These are phyloP conservation scores for Alternaria triticimaculans DNA, from an alignment of 2,329 filamentous ascomycete species.

Conservation along the genomic window DNA sequence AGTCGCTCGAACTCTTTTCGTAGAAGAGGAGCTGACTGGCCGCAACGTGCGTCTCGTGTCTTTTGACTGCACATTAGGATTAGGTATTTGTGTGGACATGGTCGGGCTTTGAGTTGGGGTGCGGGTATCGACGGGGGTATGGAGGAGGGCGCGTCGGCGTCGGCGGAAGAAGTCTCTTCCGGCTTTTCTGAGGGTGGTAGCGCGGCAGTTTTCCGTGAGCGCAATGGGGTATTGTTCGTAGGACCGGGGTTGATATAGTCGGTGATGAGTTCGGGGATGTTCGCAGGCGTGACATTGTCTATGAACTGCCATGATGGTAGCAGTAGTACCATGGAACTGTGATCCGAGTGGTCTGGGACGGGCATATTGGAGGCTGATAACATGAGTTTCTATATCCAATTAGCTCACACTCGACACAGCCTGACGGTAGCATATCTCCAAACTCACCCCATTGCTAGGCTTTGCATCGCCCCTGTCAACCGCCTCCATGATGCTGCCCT, in stretches of 20 bases:
- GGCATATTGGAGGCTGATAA: conserved; percentile 92
- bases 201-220: conserved; percentile 17
- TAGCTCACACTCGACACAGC: neutral
- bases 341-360: conserved; percentile 70
- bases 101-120: conserved; percentile 60
- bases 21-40: conserved; percentile 90
- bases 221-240: conserved; percentile 73
- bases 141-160: conserved; percentile 19
- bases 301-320: conserved; percentile 84
- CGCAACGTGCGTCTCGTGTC: conserved; percentile 93
- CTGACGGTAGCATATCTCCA: neutral
- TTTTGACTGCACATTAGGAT: conserved; percentile 93
- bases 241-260: conserved; percentile 73
- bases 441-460: conserved; percentile 72
- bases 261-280: conserved; percentile 74
- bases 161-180: conserved; percentile 23
- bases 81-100: conserved; percentile 82
- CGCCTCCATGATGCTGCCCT: conserved; percentile 65
- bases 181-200: conserved; percentile 12
- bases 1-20: conserved; percentile 88
- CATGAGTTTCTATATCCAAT: conserved; percentile 72
- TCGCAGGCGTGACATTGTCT: conserved; percentile 80
- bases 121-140: conserved; percentile 39
- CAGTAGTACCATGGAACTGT: conserved; percentile 75
- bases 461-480: conserved; percentile 59